These are phyloP conservation scores for Hawksworthiomyces lignivorus DNA, from an alignment of 2,329 filamentous ascomycete species.

Conservation along the genomic window DNA sequence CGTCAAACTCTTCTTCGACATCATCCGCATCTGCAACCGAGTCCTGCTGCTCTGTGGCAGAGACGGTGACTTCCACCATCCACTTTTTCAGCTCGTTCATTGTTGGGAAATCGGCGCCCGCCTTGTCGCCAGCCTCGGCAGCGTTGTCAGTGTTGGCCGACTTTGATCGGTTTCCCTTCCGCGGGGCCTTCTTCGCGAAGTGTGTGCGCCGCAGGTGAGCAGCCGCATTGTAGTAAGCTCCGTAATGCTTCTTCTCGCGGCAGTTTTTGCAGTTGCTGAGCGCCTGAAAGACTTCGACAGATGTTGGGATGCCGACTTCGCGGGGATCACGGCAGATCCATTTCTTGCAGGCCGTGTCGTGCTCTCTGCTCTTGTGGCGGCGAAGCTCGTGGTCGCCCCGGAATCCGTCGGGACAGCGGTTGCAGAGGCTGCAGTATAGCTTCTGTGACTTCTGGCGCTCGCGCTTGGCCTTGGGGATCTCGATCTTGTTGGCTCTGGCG, in stretches of 20 bases:
- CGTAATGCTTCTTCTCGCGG: slow-evolving; percentile 67
- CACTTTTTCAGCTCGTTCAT: slow-evolving; percentile 53
- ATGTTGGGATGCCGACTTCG: slow-evolving; percentile 27
- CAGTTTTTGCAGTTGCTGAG: slow-evolving; percentile 81
- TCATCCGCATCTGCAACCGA: slow-evolving; percentile 28
- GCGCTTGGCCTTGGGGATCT: slow-evolving; percentile 36
- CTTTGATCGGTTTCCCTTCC: slow-evolving; percentile 21
- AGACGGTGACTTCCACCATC: slow-evolving; percentile 47
- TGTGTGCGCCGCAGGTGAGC: slow-evolving; percentile 83
- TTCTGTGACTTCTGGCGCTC: slow-evolving; percentile 62
- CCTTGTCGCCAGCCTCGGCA: slow-evolving; percentile 41
- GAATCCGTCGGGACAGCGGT: slow-evolving; percentile 68
- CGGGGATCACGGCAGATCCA: slow-evolving; percentile 51
- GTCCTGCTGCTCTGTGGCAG: slow-evolving; percentile 10
- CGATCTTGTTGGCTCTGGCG: not conserved
- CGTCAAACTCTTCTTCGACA: slow-evolving; percentile 16
- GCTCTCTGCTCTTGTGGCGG: slow-evolving; percentile 58
- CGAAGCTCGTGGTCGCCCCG: slow-evolving; percentile 78
- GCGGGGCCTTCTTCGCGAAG: slow-evolving; percentile 58
- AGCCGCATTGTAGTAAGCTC: slow-evolving; percentile 89
- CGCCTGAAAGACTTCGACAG: slow-evolving; percentile 51
- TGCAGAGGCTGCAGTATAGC: slow-evolving; percentile 63
- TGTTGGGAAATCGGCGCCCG: slow-evolving; percentile 46
- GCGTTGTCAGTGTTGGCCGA: slow-evolving; percentile 11
- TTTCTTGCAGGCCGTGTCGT: slow-evolving; percentile 48